These are phyloP conservation scores for Amanita thiersii DNA, from an alignment of 768 basidiomycete species.

Conservation along the genomic window DNA sequence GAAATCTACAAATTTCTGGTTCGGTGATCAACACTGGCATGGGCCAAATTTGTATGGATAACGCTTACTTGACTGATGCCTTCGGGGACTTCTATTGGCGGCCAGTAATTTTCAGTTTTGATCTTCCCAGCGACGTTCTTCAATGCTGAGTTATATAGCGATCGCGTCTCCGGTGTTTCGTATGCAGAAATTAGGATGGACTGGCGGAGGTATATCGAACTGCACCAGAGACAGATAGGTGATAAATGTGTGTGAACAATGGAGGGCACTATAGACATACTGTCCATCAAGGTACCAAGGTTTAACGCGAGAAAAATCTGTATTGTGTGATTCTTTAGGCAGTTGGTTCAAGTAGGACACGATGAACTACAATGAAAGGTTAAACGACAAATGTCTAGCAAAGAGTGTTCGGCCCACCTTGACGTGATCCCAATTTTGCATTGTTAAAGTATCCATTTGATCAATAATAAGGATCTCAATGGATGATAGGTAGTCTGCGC, in stretches of 20 bases:
- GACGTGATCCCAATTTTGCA: constrained; percentile 99
- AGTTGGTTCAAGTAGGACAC: constrained; percentile 80
- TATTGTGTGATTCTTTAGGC: constrained; percentile 88
- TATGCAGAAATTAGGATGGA: constrained; percentile 81
- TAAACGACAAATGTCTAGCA: not conserved
- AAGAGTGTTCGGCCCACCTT: constrained; percentile 45
- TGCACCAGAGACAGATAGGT: too few relatives aligned
- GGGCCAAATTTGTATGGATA: not conserved
- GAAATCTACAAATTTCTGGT: constrained; percentile 66
- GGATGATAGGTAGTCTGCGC: constrained; percentile 89
- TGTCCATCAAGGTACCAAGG: constrained; percentile 96
- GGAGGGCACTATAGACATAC: constrained; percentile 39
- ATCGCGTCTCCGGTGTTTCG: constrained; percentile 83
- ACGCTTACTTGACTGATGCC: constrained; percentile 71
- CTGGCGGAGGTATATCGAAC: constrained; percentile 83
- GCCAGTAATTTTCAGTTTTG: constrained; percentile 58
- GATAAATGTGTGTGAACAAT: not conserved
- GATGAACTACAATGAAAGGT: constrained; percentile 50
- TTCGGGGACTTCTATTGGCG: constrained; percentile 69
- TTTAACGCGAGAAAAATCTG: constrained; percentile 95
- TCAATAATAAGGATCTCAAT: constrained; percentile 90
- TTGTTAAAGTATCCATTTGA: constrained; percentile 84
- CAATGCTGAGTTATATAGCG: constrained; percentile 66
- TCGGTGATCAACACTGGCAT: not conserved
- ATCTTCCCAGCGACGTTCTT: constrained; percentile 85